These are phyloP conservation scores for Aspergillus diversus DNA, from an alignment of 495 filamentous ascomycete genomes.

Conservation along the genomic window DNA sequence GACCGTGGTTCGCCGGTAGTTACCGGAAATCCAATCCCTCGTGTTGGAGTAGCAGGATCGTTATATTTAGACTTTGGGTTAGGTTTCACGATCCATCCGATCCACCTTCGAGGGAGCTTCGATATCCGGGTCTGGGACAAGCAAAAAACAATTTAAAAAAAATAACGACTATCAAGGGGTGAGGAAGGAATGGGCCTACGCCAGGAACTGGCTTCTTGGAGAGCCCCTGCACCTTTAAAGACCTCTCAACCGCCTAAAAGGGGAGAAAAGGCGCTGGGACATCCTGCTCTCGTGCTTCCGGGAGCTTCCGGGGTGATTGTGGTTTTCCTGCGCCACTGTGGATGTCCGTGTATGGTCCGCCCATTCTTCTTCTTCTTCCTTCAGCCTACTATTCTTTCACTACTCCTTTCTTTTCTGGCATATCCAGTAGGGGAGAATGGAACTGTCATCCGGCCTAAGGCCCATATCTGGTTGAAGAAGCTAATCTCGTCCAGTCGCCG, in stretches of 20 bases:
- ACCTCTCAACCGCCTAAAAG: not conserved
- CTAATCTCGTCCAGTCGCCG: not conserved
- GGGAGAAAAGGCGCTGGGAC: slow-evolving; percentile 4
- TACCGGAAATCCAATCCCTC: not conserved
- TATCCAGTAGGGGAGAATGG: no score
- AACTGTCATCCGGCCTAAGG: no score
- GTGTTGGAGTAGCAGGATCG: not conserved
- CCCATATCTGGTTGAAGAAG: not conserved
- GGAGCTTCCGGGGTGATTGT: slow-evolving; percentile 18
- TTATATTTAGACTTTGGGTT: no score
- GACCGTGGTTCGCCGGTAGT: not conserved
- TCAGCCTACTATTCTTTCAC: not conserved
- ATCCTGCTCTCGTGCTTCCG: slow-evolving; percentile 14
- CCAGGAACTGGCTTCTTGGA: slow-evolving; percentile 22
- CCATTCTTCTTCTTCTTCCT: not conserved
- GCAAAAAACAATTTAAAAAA: not conserved
- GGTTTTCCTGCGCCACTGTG: slow-evolving; percentile 27
- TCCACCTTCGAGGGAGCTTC: not conserved
- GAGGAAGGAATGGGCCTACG: slow-evolving; percentile 13
- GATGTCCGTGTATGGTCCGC: slow-evolving; percentile 22
- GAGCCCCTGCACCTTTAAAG: slow-evolving; percentile 6
- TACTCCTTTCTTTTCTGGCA: not conserved
- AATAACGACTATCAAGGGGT: not conserved
- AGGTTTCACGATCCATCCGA: not conserved
- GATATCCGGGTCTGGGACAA: not conserved